Percentiles rank a stretch among this genome's conserved stretches.
Conservation (phyloP, 2,329 filamentous ascomycete genomes). For the Curvularia hawaiiensis region DNA sequence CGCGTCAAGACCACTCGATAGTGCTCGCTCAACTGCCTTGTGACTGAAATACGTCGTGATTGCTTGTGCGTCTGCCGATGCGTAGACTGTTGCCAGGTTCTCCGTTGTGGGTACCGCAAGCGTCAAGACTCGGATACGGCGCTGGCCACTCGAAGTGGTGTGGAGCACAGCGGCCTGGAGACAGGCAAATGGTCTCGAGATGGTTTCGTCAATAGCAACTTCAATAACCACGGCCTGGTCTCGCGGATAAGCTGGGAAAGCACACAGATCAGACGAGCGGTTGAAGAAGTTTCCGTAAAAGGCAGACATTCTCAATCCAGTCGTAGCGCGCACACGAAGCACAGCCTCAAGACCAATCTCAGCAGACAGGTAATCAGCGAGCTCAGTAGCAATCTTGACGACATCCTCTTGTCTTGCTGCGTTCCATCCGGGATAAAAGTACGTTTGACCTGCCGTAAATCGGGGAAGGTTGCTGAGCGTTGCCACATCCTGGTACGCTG, state of each 20-base stretch:
- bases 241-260: slow-evolving; percentile 95
- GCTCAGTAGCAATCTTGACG: slow-evolving; percentile 96
- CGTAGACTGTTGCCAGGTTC: slow-evolving; percentile 87
- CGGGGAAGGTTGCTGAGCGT: slow-evolving; percentile 93
- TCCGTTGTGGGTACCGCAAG: slow-evolving; percentile 91
- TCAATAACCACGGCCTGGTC: slow-evolving; percentile 98
- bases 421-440: slow-evolving; percentile 98
- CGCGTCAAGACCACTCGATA: slow-evolving; percentile 85
- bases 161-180: slow-evolving; percentile 86
- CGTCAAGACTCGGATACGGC: slow-evolving; percentile 92
- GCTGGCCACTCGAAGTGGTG: slow-evolving; percentile 96
- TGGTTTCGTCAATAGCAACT: slow-evolving; percentile 93
- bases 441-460: slow-evolving; percentile 97
- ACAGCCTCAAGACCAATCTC: slow-evolving; percentile 97
- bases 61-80: slow-evolving; percentile 91
- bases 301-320: slow-evolving; percentile 91
- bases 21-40: slow-evolving; percentile 90
- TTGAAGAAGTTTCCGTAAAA: slow-evolving; percentile 99
- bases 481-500: slow-evolving; percentile 83
- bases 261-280: slow-evolving; percentile 93
- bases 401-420: slow-evolving; percentile 92
- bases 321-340: slow-evolving; percentile 91
- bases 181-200: slow-evolving; percentile 90
- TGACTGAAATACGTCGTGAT: slow-evolving; percentile 95
- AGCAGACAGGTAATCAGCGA: slow-evolving; percentile 94